Base-by-base conservation (phyloP, 192 early-diverging fungal genomes). In the Phlyctochytrium arcticum region DNA sequence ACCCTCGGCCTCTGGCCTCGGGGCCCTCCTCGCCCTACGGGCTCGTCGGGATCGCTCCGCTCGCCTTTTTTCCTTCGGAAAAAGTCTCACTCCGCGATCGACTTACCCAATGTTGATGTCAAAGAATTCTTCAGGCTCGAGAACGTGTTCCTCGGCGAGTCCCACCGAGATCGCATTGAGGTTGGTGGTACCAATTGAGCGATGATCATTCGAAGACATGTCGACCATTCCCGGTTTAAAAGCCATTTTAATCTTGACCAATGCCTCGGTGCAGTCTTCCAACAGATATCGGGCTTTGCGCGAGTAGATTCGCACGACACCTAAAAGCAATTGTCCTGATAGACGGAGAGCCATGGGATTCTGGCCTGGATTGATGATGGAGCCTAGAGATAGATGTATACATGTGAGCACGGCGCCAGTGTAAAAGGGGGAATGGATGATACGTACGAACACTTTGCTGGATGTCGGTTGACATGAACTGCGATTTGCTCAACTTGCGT, bases 211-310 rank as follows among this genome's bases (percentile, higher is more conserved):
- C 6, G 81, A 84, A 6, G 91, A 83, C 68, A 96, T 82, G 62
- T 98, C 94, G 3, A 93, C 92, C 23, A 86, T 87, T 9, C 91
- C 93, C 7, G 86, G 81, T 57, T 79, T 72, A 69, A 88, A 91
- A 2, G 90, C 89, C 85, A 96, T 81, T 65, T 98, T 97, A 62
- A 99, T 93, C 53, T 94, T 92, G 31, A 94, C 74, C 23, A 98
- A 76, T 1, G 97, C 95, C 50, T 98, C 96, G 68, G 90, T 91
- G 69, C 96, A 98, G 71, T 99, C 97, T 64, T 99, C 95, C 4
- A 99, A 80, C 39, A 99, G 76, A 66, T 99, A 99, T 42, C 87
- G 88, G 1, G 97, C 89, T 74, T 99, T 99, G 31, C 94, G 84
- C 4, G 96, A 95, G 78, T 94, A 98, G 63, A 99, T 98, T 34